Evolutionary conservation across 208 protist species (phyloP).

Genomic region (Leishmania tropica): DNA sequence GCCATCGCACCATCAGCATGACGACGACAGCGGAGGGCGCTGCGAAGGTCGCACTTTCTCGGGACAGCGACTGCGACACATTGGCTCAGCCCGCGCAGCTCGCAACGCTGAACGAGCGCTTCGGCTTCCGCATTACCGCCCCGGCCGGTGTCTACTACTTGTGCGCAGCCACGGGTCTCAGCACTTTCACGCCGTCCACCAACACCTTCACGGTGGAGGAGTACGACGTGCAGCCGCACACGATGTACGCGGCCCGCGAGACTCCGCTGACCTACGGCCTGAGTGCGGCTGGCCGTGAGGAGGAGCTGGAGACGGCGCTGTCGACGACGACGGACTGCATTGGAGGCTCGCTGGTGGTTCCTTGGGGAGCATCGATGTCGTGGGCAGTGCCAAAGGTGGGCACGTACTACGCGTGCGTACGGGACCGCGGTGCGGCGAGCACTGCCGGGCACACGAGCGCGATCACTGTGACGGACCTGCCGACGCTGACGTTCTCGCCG

Average conservation of each 20-base stretch:
- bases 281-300: neutral
- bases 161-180: neutral
- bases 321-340: constrained; percentile 10
- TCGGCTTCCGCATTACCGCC: neutral
- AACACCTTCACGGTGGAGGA: constrained; percentile 12
- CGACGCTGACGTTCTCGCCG: constrained; percentile 30
- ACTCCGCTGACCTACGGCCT: neutral
- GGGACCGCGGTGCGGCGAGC: neutral
- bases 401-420: constrained; percentile 57
- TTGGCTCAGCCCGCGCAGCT: constrained; percentile 8
- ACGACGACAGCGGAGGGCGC: neutral
- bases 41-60: neutral
- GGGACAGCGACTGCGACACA: neutral
- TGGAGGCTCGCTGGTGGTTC: neutral
- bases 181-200: neutral
- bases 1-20: constrained; percentile 7
- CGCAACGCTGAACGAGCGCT: neutral
- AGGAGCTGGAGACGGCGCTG: neutral
- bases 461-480: constrained; percentile 33
- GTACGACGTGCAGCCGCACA: constrained; percentile 19
- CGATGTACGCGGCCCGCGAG: constrained; percentile 2
- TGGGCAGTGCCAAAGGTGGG: constrained; percentile 22
- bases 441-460: constrained; percentile 18
- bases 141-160: neutral
- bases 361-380: constrained; percentile 1